phyloP scores from a whole-genome alignment of 148 eudicot species.

The Chenopodium formosanum region DNA sequence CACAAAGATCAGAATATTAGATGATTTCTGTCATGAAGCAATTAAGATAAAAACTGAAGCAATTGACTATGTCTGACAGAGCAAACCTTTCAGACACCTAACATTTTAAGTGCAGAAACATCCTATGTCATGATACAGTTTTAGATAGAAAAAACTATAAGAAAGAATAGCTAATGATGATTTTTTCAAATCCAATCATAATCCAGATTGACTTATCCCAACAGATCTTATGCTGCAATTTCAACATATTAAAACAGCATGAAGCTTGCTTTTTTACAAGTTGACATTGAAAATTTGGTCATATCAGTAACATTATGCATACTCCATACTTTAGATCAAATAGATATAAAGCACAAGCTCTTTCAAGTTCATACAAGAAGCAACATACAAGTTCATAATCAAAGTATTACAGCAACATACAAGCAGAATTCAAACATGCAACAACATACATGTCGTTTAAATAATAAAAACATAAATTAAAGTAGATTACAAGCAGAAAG shows the following conservation, averaged over 20 bases:
- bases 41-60: background rate
- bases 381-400: no score
- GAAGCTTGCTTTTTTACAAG: background rate
- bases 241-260: background rate
- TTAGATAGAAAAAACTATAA: background rate
- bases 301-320: no score
- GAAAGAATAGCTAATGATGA: background rate
- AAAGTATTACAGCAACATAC: no score
- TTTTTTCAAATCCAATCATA: background rate
- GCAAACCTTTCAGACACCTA: background rate
- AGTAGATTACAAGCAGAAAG: no score
- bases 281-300: background rate
- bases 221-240: background rate
- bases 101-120: background rate
- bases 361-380: no score
- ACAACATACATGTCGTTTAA: no score
- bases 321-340: no score
- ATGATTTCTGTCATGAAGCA: background rate
- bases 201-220: background rate
- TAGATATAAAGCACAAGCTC: no score
- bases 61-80: slow-evolving; percentile 5
- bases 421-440: no score
- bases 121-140: background rate
- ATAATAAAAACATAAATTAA: no score
- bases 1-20: background rate